Conservation (phyloP, 192 early-diverging fungal species). For the Coemansia reversa region DNA sequence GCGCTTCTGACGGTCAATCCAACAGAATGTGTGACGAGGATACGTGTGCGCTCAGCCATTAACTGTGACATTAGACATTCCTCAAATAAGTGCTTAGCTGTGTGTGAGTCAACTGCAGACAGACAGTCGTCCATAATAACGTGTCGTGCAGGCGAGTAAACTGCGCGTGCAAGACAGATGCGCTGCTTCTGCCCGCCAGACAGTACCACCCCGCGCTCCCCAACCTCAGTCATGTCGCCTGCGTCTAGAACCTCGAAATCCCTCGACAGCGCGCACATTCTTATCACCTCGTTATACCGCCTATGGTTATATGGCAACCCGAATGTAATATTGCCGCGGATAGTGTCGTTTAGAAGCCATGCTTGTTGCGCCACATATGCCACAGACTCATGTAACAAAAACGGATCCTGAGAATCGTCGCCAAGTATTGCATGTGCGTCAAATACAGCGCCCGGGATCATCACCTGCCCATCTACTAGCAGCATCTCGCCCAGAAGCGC, state of each 20-base stretch:
- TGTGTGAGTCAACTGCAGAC: conserved; percentile 96
- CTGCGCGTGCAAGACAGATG: conserved; percentile 80
- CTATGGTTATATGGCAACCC: conserved; percentile 69
- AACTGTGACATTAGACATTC: conserved; percentile 68
- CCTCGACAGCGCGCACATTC: conserved; percentile 77
- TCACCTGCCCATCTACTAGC: conserved; percentile 37
- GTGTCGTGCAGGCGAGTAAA: conserved; percentile 71
- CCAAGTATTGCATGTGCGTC: conserved; percentile 60
- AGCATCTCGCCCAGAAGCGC: conserved; percentile 81
- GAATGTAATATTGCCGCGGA: conserved; percentile 88
- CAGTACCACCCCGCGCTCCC: conserved; percentile 83
- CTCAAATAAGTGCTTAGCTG: conserved; percentile 81
- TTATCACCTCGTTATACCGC: conserved; percentile 76
- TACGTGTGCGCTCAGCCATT: conserved; percentile 72
- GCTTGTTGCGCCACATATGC: conserved; percentile 87
- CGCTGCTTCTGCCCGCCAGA: conserved; percentile 88
- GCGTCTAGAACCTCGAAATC: conserved; percentile 84
- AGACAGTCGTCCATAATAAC: conserved; percentile 88
- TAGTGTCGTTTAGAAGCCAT: conserved; percentile 72
- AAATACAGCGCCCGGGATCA: conserved; percentile 56
- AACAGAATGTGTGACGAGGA: conserved; percentile 95
- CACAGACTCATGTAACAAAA: conserved; percentile 47
- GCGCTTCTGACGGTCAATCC: conserved; percentile 62
- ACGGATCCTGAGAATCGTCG: conserved; percentile 14
- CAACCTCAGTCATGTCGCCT: conserved; percentile 92